Conservation (phyloP, 345 rosid genomes). For the Eucalyptus pauciflora region DNA sequence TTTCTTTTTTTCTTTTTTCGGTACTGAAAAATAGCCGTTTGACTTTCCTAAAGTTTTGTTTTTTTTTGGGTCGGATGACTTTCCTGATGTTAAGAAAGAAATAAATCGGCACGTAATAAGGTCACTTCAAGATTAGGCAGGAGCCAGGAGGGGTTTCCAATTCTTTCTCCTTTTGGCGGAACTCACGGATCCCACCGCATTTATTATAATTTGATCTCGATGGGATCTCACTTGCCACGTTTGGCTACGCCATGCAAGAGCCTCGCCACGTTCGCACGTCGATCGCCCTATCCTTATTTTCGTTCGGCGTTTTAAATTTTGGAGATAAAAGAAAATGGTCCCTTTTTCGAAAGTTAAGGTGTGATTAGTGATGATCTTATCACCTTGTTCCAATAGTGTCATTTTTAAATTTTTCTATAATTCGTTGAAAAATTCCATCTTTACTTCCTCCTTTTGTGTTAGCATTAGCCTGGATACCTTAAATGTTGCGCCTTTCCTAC, state of each 20-base stretch:
- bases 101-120: background rate
- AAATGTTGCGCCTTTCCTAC: background rate
- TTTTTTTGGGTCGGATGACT: too few species aligned
- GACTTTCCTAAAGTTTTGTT: background rate
- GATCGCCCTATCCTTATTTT: background rate
- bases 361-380: background rate
- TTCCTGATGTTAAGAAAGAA: accelerated
- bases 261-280: background rate
- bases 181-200: background rate
- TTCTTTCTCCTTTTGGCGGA: background rate
- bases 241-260: background rate
- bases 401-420: background rate
- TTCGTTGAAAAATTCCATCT: background rate
- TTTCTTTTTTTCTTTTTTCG: too few species aligned
- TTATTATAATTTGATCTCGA: background rate
- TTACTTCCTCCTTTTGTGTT: background rate
- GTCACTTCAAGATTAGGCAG: background rate
- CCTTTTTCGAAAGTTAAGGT: background rate
- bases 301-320: background rate
- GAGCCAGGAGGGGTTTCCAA: background rate
- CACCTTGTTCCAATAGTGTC: background rate
- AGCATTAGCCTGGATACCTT: background rate
- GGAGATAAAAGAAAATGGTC: background rate
- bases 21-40: background rate
- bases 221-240: background rate